phyloP scores from a whole-genome alignment of 2,329 filamentous ascomycete genomes.

The Aureobasidium sp. region DNA sequence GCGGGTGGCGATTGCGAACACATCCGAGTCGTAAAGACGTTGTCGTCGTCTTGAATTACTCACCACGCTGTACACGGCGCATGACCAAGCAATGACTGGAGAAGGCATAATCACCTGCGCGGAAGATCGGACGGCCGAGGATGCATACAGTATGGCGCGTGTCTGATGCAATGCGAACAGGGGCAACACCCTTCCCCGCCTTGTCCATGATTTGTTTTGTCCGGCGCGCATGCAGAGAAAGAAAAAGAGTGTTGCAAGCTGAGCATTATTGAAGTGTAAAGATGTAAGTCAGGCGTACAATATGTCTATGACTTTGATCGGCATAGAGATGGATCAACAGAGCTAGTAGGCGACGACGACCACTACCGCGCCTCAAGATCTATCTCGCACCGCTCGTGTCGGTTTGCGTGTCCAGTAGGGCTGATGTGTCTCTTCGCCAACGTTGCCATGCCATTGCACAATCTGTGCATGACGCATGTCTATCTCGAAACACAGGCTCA shows the following conservation, averaged over 20 bases:
- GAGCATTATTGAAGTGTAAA: neutral
- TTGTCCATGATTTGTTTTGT: neutral
- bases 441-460: neutral
- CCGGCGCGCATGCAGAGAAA: neutral
- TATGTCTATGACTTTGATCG: neutral
- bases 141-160: slow-evolving; percentile 1
- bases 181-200: neutral
- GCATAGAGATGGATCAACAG: neutral
- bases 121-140: neutral
- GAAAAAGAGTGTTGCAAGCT: neutral
- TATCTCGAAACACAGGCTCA: slow-evolving; percentile 4
- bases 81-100: slow-evolving; percentile 3
- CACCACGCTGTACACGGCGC: neutral
- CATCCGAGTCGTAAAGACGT: neutral
- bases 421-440: slow-evolving; percentile 3
- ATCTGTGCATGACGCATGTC: slow-evolving; percentile 5
- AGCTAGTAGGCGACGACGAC: neutral
- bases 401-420: slow-evolving; percentile 1
- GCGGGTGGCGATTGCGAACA: neutral
- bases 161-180: slow-evolving; percentile 11
- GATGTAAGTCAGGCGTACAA: neutral
- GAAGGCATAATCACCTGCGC: neutral
- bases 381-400: neutral
- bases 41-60: neutral
- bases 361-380: neutral